Percentiles rank a stretch among this genome's conserved stretches.
Conservation (phyloP, 2,329 filamentous ascomycete species). For the Stagonosporopsis rhizophila region DNA sequence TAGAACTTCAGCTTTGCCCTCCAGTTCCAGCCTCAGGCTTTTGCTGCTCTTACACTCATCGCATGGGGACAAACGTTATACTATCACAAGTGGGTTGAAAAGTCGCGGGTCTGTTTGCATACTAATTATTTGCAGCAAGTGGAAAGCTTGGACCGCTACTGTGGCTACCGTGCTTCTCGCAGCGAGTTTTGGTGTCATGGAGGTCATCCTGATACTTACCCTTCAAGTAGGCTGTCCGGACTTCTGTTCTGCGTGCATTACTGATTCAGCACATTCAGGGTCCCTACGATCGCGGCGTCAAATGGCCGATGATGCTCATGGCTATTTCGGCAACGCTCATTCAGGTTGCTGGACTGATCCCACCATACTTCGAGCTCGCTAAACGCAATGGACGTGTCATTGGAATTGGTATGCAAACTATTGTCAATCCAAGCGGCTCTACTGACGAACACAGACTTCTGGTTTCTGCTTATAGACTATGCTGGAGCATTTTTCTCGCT, state of each 20-base stretch:
- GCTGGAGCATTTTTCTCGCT: constrained; percentile 69
- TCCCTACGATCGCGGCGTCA: constrained; percentile 61
- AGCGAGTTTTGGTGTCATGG: constrained; percentile 59
- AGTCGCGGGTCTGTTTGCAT: not conserved
- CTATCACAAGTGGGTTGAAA: constrained; percentile 54
- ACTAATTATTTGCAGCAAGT: constrained; percentile 48
- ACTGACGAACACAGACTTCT: constrained; percentile 50
- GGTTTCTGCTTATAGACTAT: constrained; percentile 68
- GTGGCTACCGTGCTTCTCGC: constrained; percentile 52
- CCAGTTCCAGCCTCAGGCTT: constrained; percentile 63
- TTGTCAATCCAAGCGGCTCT: not conserved
- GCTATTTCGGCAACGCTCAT: constrained; percentile 66
- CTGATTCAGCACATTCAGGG: constrained; percentile 48
- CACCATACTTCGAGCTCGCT: constrained; percentile 68
- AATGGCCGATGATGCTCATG: constrained; percentile 62
- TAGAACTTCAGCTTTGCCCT: constrained; percentile 63
- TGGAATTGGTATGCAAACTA: constrained; percentile 62
- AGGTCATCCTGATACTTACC: constrained; percentile 64
- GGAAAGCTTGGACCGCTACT: constrained; percentile 57
- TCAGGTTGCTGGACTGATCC: constrained; percentile 63
- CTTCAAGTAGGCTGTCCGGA: constrained; percentile 55
- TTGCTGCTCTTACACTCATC: constrained; percentile 57
- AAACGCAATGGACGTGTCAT: constrained; percentile 67
- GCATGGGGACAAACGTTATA: constrained; percentile 62
- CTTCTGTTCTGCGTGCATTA: not conserved